Conservation (phyloP, 257 asterid genomes). For the Forsythia suspensa region DNA sequence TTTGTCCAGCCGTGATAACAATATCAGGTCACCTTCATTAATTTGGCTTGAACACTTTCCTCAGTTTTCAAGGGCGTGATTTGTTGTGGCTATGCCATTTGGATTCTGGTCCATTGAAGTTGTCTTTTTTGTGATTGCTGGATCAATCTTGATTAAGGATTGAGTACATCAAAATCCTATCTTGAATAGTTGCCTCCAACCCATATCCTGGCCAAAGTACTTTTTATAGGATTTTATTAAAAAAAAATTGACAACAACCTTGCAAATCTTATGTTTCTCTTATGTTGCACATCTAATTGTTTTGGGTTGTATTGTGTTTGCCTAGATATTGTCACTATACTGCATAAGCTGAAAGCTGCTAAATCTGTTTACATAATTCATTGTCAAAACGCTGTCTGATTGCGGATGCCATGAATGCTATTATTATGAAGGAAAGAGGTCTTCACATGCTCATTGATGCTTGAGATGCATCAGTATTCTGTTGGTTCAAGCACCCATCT, state of each 20-base stretch:
- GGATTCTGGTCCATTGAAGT: constrained; percentile 1
- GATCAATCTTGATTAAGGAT: neutral
- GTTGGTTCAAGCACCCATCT: neutral
- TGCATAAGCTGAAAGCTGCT: constrained; percentile 5
- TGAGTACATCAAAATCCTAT: neutral
- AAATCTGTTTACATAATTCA: constrained; percentile 5
- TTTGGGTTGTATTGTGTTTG: constrained; percentile 10
- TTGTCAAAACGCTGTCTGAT: neutral
- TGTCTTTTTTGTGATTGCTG: neutral
- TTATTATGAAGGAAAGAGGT: neutral
- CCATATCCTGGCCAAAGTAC: neutral
- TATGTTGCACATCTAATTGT: neutral
- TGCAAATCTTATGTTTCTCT: neutral
- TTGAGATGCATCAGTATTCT: neutral
- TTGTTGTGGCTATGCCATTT: constrained; percentile 15
- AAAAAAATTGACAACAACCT: neutral
- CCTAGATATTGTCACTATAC: neutral
- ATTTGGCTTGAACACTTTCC: constrained; percentile 20
- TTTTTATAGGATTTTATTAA: neutral
- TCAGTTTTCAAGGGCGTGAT: constrained; percentile 11
- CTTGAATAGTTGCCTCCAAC: neutral
- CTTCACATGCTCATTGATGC: neutral
- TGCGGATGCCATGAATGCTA: neutral
- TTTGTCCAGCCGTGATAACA: constrained; percentile 97
- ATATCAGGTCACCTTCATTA: constrained; percentile 62